Conservation (phyloP, 2,329 filamentous ascomycete genomes). For the Tolypocladium inflatum region DNA sequence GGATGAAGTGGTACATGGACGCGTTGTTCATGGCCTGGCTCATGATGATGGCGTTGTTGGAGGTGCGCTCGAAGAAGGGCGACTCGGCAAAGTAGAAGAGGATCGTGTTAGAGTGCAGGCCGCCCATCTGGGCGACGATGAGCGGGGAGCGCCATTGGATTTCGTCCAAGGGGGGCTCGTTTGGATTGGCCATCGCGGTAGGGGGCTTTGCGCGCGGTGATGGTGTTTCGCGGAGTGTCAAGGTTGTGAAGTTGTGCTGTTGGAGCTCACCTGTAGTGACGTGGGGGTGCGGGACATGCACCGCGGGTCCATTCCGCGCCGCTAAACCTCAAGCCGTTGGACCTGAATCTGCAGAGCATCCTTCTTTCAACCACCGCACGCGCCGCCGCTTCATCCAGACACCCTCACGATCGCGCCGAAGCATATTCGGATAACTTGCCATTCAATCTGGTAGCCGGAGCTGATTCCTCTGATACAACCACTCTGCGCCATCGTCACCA, state of each 20-base stretch:
- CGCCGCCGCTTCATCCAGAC: background rate
- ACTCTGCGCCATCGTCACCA: slow-evolving; percentile 23
- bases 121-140: slow-evolving; percentile 39
- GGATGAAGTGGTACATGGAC: slow-evolving; percentile 45
- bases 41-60: slow-evolving; percentile 56
- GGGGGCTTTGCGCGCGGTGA: background rate
- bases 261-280: background rate
- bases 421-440: background rate
- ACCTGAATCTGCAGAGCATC: background rate
- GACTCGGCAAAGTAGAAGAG: slow-evolving; percentile 60
- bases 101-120: slow-evolving; percentile 55
- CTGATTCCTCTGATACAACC: too few relatives aligned
- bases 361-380: background rate
- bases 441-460: background rate
- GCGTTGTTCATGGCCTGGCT: slow-evolving; percentile 53
- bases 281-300: slow-evolving; percentile 8
- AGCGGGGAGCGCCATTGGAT: slow-evolving; percentile 54
- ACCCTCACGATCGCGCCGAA: background rate
- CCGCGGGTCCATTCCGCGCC: slow-evolving; percentile 8
- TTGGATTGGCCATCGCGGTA: slow-evolving; percentile 30
- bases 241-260: background rate
- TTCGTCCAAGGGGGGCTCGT: slow-evolving; percentile 52
- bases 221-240: background rate
- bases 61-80: slow-evolving; percentile 58
- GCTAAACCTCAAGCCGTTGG: background rate